Percentiles rank a stretch among this genome's conserved stretches.
These are phyloP conservation scores for Circinella minor DNA, from an alignment of 371 early-diverging fungal species.

Conservation along the genomic window DNA sequence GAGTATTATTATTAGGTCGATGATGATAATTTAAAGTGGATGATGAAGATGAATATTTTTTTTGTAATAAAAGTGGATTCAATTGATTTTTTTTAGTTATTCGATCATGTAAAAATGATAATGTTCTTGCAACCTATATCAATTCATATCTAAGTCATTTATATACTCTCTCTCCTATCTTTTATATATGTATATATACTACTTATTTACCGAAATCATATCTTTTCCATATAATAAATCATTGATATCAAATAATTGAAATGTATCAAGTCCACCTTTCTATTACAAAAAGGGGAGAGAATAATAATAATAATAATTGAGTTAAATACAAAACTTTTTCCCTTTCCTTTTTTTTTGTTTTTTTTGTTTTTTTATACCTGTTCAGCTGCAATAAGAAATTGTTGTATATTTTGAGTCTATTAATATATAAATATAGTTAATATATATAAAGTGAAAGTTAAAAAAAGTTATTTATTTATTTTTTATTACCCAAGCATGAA, in stretches of 20 bases:
- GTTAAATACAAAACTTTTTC: too few relatives aligned
- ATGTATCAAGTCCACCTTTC: slow-evolving; percentile 30
- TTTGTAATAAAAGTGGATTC: not conserved
- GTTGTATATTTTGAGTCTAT: slow-evolving; percentile 13
- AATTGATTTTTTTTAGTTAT: not conserved
- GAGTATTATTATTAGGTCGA: not conserved
- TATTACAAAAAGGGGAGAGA: slow-evolving; percentile 14
- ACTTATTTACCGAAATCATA: slow-evolving; percentile 32
- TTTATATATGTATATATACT: not conserved
- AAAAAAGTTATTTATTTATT: not conserved
- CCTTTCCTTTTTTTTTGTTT: not conserved
- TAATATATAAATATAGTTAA: too few relatives aligned
- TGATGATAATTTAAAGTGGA: not conserved
- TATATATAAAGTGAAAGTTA: too few relatives aligned
- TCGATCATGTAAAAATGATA: slow-evolving; percentile 12
- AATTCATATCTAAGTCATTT: not conserved
- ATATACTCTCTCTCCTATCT: slow-evolving; percentile 2
- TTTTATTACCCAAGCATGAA: slow-evolving; percentile 4
- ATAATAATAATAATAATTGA: not conserved
- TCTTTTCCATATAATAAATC: slow-evolving; percentile 37
- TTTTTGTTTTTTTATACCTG: slow-evolving; percentile 1
- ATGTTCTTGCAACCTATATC: slow-evolving; percentile 16
- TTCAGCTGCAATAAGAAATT: slow-evolving; percentile 4
- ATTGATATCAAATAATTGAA: slow-evolving; percentile 31
- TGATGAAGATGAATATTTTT: not conserved